phyloP scores from a whole-genome alignment of 1,284 basidiomycete species.

The Cryptococcus maquisensis region DNA sequence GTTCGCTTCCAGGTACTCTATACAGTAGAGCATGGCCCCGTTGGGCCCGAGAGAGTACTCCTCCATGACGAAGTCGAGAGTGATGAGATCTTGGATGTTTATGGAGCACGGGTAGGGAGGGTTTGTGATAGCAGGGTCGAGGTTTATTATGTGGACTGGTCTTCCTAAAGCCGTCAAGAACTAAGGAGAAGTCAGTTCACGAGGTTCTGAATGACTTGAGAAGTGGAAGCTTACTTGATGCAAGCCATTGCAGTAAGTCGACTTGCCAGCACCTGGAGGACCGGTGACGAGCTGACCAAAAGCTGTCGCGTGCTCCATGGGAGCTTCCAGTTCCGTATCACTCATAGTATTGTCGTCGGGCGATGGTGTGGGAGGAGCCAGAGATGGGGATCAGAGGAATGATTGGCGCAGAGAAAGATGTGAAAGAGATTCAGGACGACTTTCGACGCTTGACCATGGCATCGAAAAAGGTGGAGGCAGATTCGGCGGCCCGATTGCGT shows the following conservation, averaged over 20 bases:
- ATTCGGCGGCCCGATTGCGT: too few species aligned
- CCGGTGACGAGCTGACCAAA: slow-evolving; percentile 68
- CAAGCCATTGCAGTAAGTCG: slow-evolving; percentile 90
- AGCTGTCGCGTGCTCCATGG: slow-evolving; percentile 25
- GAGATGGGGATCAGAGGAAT: too few species aligned
- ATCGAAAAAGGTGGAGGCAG: too few species aligned
- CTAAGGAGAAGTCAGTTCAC: slow-evolving; percentile 24
- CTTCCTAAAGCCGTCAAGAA: slow-evolving; percentile 81
- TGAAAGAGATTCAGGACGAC: too few species aligned
- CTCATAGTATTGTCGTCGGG: neutral
- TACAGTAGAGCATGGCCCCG: slow-evolving; percentile 93
- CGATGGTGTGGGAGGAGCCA: too few species aligned
- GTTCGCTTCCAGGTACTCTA: slow-evolving; percentile 95
- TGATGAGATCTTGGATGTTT: slow-evolving; percentile 81
- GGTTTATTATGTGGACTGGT: slow-evolving; percentile 84
- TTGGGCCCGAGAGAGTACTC: slow-evolving; percentile 87
- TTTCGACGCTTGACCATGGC: too few species aligned
- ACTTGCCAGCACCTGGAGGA: slow-evolving; percentile 88
- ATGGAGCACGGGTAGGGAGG: slow-evolving; percentile 89
- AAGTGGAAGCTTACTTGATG: slow-evolving; percentile 56
- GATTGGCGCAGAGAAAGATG: too few species aligned
- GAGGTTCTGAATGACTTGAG: neutral
- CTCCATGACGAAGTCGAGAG: slow-evolving; percentile 81
- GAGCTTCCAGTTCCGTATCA: neutral
- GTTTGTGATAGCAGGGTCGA: slow-evolving; percentile 87